These are phyloP conservation scores for Wickerhamiella qilinensis DNA, from an alignment of 805 yeast genomes.

Conservation along the genomic window DNA sequence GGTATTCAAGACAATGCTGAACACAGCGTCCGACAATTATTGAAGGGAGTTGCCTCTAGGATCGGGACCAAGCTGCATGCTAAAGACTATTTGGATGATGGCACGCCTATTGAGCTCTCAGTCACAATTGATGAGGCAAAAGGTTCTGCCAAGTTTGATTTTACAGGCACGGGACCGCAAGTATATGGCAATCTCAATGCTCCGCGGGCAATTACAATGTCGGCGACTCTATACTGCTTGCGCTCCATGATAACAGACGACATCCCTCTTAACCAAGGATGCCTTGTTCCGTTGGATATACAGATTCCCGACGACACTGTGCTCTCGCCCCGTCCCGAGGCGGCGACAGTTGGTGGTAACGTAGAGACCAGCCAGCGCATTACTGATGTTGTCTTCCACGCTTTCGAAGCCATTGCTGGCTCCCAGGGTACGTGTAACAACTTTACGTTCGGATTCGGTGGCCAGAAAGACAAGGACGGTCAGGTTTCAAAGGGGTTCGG, in stretches of 20 bases:
- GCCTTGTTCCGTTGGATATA: constrained; percentile 62
- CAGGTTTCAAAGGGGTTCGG: constrained; percentile 55
- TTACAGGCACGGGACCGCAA: constrained; percentile 75
- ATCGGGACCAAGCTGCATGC: constrained; percentile 16
- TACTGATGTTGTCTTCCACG: constrained; percentile 74
- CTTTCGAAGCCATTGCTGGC: constrained; percentile 81
- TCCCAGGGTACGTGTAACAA: constrained; percentile 95
- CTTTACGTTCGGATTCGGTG: constrained; percentile 77
- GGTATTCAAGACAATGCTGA: constrained; percentile 76
- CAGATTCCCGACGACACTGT: constrained; percentile 45
- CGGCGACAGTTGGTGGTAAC: constrained; percentile 92
- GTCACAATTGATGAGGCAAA: constrained; percentile 30
- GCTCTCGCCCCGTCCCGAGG: constrained; percentile 62
- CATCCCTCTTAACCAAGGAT: constrained; percentile 89
- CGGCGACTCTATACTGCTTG: constrained; percentile 77
- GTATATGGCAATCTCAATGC: constrained; percentile 84
- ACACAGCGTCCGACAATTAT: constrained; percentile 42
- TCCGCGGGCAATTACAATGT: constrained; percentile 75
- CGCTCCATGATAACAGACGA: constrained; percentile 73
- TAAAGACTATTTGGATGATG: constrained; percentile 22
- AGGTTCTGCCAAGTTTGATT: constrained; percentile 63
- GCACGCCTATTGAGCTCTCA: constrained; percentile 17
- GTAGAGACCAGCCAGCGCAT: constrained; percentile 90
- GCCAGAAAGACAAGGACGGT: constrained; percentile 26
- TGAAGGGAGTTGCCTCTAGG: constrained; percentile 29